Base-by-base conservation (phyloP, 2,329 filamentous ascomycete species). In the Stagonosporopsis cucurbitacearum region DNA sequence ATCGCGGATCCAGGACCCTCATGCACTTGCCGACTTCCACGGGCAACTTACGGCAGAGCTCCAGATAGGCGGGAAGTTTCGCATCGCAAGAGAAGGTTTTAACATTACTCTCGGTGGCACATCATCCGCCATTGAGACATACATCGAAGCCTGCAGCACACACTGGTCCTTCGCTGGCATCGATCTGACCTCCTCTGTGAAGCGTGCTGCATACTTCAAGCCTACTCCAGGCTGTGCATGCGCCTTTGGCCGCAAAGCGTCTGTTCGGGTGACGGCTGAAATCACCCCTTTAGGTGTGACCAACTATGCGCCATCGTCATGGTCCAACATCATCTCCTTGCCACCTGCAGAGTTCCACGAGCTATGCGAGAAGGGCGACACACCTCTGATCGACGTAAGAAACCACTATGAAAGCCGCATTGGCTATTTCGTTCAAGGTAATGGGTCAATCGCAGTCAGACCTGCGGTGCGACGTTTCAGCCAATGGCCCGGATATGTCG, bases 341-440 rank as follows among this genome's bases (percentile, higher is more conserved):
- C 25, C 59, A 11, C 65, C 65, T 1, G 58, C 54, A 15, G 50
- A 57, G 1, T 68, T 68, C 28, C 65, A 68, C 53, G 58, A 61
- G 4, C 35, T 62, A 5, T 64, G 61, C 33, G 15, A 59, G 20
- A 58, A 58, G 26, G 61, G 57, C 23, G 53, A 54, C 4, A 53
- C 62, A 28, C 55, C 59, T 17, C 45, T 68, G 17, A 58, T 68
- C 15, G 65, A 68, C 45, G 63, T 68, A 22, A 57, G 65, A 13
- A 68, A 68, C 32, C 65, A 68, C 35, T 68, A 68, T 48, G 65
- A 68, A 43, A 64, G 60, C 11, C 60, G 64, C 26, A 66, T 68
- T 22, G 65, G 65, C 13, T 68, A 68, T 40, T 68, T 68, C 26
- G 58, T 67, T 17, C 49, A 57, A 12, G 39, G 58, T 15, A 57